Evolutionary conservation across 768 basidiomycete species (phyloP), one percentile per base, ranked within the genome.

Genomic region (Hypholoma fasciculare): DNA sequence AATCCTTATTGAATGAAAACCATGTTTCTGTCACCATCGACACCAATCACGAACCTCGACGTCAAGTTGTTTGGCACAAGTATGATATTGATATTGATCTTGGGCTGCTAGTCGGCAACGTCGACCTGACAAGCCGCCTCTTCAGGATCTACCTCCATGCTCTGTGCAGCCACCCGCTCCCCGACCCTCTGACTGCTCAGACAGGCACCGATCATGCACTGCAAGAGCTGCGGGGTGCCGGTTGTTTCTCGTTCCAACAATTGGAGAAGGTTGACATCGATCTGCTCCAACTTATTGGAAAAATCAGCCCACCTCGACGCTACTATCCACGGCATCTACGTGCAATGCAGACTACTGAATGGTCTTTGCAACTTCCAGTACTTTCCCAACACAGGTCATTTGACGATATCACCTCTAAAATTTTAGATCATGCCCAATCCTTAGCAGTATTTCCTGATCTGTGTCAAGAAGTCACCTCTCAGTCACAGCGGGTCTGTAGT

Each of bases 161-260:
- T 16, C 56, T 80, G 2, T 81, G 74, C 2, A 75, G 76, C 26
- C 72, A 75, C 44, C 72, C 72, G 47, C 64, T 76, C 14, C 68
- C 71, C 11, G 82, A 83, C 64, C 77, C 78, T 3, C 67, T 83
- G 17, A 79, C 76, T 0, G 61, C 63, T 16, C 74, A 74, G 7
- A 77, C 76, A 0, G 82, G 82, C 3, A 74, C 75, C 1, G 74
- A 79, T 40, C 73, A 81, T 47, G 80, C 81, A 0, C 61, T 82
- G 17, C 61, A 68, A 49, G 63, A 75, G 44, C 65, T 83, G 23
- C 58, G 58, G 11, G 78, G 77, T 0, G 74, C 77, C 6, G 58
- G 67, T 8, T 75, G 67, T 38, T 66, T 59, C 34, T 80, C 82
- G 0, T 80, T 83, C 54, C 72, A 76, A 66, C 64, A 55, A 44